phyloP scores from a whole-genome alignment of 345 rosid genomes.

The Euphorbia pulcherrima region DNA sequence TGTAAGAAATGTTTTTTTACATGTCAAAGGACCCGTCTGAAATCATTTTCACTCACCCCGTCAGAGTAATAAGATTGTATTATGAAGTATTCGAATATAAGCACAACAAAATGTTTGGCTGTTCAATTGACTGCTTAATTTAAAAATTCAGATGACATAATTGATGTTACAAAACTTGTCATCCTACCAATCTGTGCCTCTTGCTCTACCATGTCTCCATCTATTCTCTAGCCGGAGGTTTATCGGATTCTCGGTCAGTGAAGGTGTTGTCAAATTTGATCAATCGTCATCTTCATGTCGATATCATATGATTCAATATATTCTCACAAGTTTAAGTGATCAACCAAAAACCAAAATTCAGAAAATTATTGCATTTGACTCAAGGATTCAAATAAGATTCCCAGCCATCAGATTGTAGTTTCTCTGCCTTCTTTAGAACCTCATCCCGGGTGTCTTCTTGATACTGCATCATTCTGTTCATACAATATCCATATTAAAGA shows the following conservation, averaged over 20 bases:
- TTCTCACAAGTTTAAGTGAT: not conserved
- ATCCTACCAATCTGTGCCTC: not conserved
- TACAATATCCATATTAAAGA: not conserved
- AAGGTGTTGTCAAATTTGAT: not conserved
- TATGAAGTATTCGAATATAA: no score
- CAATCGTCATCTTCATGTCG: not conserved
- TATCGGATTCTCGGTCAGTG: no score
- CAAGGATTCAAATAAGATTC: constrained; percentile 46
- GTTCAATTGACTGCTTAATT: no score
- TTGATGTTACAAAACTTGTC: constrained; percentile 1
- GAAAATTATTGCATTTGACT: not conserved
- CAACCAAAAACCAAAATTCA: not conserved
- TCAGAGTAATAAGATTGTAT: no score
- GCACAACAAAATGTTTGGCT: no score
- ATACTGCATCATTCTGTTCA: constrained; percentile 82
- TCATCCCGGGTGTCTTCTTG: constrained; percentile 73
- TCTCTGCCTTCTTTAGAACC: constrained; percentile 67
- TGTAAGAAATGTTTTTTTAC: no score
- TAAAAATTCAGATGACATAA: not conserved
- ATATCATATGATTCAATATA: not conserved
- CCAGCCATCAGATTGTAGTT: constrained; percentile 65
- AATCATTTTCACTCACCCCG: no score
- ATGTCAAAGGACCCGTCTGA: no score
- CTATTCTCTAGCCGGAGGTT: not conserved
- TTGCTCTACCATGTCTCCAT: not conserved